A percentile compares a stretch with the other conserved stretches of the same genome.
phyloP scores from a whole-genome alignment of 768 basidiomycete species.

The Termitomyces sp. region DNA sequence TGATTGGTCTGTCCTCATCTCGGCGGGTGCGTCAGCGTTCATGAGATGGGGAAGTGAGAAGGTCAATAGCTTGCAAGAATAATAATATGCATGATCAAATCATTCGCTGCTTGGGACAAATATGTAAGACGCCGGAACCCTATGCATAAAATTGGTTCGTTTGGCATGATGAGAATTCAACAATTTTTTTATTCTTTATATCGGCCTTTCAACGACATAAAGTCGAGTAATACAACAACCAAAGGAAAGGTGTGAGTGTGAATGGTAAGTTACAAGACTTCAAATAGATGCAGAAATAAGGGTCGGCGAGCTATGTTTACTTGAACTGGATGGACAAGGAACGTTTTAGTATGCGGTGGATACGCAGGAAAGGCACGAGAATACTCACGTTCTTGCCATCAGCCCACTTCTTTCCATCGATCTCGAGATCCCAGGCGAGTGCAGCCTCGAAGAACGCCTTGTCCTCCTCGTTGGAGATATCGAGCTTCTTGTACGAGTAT shows the following conservation, averaged over 20 bases:
- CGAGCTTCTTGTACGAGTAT: constrained; percentile 75
- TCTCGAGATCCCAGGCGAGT: constrained; percentile 88
- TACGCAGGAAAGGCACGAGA: not conserved
- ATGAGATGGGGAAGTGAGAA: constrained; percentile 53
- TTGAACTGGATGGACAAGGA: constrained; percentile 25
- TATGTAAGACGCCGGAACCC: no score
- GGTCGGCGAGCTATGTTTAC: constrained; percentile 16
- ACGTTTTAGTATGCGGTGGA: constrained; percentile 6
- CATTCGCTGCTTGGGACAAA: not conserved
- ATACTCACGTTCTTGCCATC: constrained; percentile 84
- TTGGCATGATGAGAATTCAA: not conserved
- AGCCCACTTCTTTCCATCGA: constrained; percentile 86
- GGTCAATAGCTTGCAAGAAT: constrained; percentile 28
- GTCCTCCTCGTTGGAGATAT: constrained; percentile 66
- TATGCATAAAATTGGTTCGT: no score
- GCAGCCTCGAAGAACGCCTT: constrained; percentile 91
- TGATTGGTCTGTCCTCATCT: constrained; percentile 64
- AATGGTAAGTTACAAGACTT: constrained; percentile 2
- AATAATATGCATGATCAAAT: not conserved
- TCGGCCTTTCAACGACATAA: constrained; percentile 1
- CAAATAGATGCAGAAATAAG: not conserved
- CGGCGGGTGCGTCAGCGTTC: constrained; percentile 43
- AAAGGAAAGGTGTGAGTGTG: not conserved
- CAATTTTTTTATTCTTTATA: constrained; percentile 5
- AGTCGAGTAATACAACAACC: constrained; percentile 3